phyloP scores from a whole-genome alignment of 768 basidiomycete species.

The Leccinum rimulosum region DNA sequence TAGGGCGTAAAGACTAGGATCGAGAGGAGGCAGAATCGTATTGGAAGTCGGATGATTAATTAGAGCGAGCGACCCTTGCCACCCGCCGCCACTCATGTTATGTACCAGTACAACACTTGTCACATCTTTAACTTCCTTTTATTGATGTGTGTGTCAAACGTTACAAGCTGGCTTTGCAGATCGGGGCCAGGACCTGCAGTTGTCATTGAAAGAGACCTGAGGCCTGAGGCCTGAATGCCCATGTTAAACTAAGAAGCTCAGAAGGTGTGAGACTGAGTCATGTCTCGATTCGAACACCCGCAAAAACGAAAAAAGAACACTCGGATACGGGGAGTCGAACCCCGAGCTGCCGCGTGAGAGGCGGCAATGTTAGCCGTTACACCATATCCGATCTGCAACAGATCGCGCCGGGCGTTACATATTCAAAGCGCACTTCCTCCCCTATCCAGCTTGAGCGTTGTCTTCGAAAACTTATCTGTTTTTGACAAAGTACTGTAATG shows the following conservation, averaged over 20 bases:
- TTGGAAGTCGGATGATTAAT: no score
- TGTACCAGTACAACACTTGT: no score
- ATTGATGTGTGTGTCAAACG: no score
- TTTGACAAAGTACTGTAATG: not conserved
- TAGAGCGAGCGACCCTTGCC: no score
- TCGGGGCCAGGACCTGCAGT: not conserved
- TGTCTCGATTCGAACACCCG: no score
- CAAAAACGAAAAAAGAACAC: not conserved
- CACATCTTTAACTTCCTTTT: no score
- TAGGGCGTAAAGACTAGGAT: conserved; percentile 17
- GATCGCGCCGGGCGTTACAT: accelerated
- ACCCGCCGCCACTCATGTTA: no score
- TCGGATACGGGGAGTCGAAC: conserved; percentile 35
- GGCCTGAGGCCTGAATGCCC: not conserved
- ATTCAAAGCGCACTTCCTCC: not conserved
- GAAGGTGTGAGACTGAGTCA: no score
- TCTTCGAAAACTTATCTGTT: not conserved
- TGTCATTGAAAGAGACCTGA: not conserved
- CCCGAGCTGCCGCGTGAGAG: conserved; percentile 52
- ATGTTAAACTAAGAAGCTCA: not conserved
- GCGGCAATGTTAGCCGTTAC: conserved; percentile 69
- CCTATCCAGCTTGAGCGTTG: not conserved
- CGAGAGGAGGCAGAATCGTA: conserved; percentile 2
- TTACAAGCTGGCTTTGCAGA: not conserved
- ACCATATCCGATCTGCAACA: conserved; percentile 45